phyloP scores from a whole-genome alignment of 129 eudicot species.

The Arctium lappa region DNA sequence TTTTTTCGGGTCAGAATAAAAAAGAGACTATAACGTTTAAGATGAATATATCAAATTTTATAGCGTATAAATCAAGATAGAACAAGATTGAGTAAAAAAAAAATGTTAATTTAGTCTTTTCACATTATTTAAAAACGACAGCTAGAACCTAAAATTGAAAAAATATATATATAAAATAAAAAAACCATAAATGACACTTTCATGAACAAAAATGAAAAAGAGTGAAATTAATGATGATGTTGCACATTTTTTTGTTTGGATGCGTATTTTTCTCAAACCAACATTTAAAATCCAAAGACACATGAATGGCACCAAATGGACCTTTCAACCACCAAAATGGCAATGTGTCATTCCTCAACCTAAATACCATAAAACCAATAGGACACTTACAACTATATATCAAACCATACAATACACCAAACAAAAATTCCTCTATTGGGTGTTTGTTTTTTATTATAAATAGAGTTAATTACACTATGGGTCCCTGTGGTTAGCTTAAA shows the following conservation, averaged over 20 bases:
- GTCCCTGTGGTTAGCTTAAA: too few species aligned
- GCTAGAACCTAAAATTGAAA: neutral
- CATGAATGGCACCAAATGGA: slow-evolving; percentile 27
- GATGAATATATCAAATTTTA: too few species aligned
- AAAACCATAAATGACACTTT: slow-evolving; percentile 12
- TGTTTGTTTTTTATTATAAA: too few species aligned
- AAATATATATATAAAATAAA: neutral
- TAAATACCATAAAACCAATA: slow-evolving; percentile 1
- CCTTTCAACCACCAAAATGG: slow-evolving; percentile 29
- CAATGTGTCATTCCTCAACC: slow-evolving; percentile 17
- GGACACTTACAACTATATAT: neutral
- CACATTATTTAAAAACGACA: neutral
- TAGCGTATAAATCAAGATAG: neutral
- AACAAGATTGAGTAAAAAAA: neutral
- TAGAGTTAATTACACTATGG: too few species aligned
- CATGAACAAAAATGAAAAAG: slow-evolving; percentile 19
- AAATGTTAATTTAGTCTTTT: neutral
- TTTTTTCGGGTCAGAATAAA: too few species aligned
- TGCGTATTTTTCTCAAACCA: slow-evolving; percentile 9
- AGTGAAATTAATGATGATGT: slow-evolving; percentile 22
- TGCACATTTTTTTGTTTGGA: slow-evolving; percentile 1
- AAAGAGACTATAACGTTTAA: too few species aligned
- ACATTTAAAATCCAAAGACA: slow-evolving; percentile 21
- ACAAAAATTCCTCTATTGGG: neutral
- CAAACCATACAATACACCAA: slow-evolving; percentile 12